These are phyloP conservation scores for Eutrema yunnanense DNA, from an alignment of 345 rosid genomes.

Conservation along the genomic window DNA sequence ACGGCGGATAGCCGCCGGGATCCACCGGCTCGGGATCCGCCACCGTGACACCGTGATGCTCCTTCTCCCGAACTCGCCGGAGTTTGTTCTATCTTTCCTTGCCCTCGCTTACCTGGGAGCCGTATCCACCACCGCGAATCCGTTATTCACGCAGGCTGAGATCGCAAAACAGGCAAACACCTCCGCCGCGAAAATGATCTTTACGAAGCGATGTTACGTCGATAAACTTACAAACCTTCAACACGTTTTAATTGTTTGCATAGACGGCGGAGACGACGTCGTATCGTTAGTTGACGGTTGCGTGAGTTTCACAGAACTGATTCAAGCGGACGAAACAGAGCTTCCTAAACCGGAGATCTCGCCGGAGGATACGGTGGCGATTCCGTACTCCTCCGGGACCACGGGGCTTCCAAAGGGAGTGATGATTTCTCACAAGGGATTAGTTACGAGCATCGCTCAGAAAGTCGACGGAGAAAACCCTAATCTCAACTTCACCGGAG, in stretches of 20 bases:
- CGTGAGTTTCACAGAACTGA: conserved; percentile 51
- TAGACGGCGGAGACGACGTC: not conserved
- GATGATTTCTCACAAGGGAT: conserved; percentile 73
- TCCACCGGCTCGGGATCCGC: conserved; percentile 48
- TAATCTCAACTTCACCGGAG: conserved; percentile 49
- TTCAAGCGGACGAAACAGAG: conserved; percentile 36
- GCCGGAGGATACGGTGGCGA: conserved; percentile 66
- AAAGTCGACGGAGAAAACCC: conserved; percentile 96
- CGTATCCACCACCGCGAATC: conserved; percentile 63
- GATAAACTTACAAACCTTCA: conserved; percentile 40
- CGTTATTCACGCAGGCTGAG: conserved; percentile 67
- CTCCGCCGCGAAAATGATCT: conserved; percentile 47
- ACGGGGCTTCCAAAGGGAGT: conserved; percentile 97
- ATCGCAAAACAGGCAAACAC: conserved; percentile 54
- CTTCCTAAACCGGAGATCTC: conserved; percentile 38
- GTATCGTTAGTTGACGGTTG: conserved; percentile 29
- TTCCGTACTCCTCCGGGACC: conserved; percentile 92
- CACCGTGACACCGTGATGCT: conserved; percentile 74
- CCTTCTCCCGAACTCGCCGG: conserved; percentile 63
- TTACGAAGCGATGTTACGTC: conserved; percentile 46
- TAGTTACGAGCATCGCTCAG: conserved; percentile 78
- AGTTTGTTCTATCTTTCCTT: conserved; percentile 61
- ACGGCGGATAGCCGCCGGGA: conserved; percentile 57
- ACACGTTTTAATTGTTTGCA: not conserved
- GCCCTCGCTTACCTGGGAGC: conserved; percentile 70